Percentiles rank a stretch among this genome's conserved stretches.
phyloP scores from a whole-genome alignment of 768 basidiomycete species.

The Tylopilus sp. region DNA sequence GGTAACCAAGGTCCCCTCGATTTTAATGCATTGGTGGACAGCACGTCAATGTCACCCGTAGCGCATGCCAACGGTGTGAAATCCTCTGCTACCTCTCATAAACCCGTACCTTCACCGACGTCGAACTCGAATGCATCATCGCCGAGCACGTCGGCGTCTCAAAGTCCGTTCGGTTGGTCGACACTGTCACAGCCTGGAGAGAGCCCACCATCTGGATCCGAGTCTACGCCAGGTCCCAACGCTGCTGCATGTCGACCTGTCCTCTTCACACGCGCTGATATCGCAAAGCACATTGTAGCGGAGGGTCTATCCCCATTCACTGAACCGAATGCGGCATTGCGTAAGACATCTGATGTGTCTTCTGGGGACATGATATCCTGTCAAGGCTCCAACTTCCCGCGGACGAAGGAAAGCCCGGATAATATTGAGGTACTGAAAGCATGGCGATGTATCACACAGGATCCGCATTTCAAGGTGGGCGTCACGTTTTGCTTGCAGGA shows the following conservation, averaged over 20 bases:
- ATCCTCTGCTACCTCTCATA: conserved; percentile 12
- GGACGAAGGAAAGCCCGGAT: conserved; percentile 62
- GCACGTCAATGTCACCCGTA: conserved; percentile 39
- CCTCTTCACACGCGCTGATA: conserved; percentile 43
- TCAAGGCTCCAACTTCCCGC: conserved; percentile 64
- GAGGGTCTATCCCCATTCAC: conserved; percentile 63
- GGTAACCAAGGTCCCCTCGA: conserved; percentile 31
- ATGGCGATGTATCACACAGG: conserved; percentile 72
- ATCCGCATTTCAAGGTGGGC: conserved; percentile 74
- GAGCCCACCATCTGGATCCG: conserved; percentile 39
- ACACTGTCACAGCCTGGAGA: conserved; percentile 23
- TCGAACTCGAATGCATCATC: conserved; percentile 24
- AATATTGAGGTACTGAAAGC: conserved; percentile 78
- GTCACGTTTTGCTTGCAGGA: background rate
- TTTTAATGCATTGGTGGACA: conserved; percentile 34
- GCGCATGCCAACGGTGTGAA: conserved; percentile 37
- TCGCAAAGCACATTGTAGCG: conserved; percentile 46
- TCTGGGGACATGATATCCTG: conserved; percentile 60
- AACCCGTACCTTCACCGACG: conserved; percentile 12
- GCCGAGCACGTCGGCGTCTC: conserved; percentile 22
- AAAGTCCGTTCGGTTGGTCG: conserved; percentile 28
- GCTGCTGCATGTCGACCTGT: conserved; percentile 5
- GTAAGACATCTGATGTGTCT: conserved; percentile 43
- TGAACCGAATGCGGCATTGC: conserved; percentile 24
- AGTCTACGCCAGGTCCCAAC: conserved; percentile 29